phyloP scores from a whole-genome alignment of 495 filamentous ascomycete genomes.

The Neurospora sp. region DNA sequence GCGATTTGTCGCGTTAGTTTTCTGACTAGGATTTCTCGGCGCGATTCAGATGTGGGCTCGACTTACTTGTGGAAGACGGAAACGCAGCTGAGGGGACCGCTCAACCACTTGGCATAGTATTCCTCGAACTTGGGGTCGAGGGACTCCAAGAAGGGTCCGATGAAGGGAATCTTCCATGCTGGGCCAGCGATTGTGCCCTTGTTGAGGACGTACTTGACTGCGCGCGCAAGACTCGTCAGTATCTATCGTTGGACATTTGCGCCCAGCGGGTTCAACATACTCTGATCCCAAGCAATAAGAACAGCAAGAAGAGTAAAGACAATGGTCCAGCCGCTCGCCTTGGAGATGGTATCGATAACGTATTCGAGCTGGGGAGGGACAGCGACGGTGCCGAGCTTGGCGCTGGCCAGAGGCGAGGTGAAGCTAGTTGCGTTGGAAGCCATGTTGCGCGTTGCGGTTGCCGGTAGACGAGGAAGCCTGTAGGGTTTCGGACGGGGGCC shows the following conservation, averaged over 20 bases:
- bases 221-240: conserved; percentile 5
- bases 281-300: conserved; percentile 78
- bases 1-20: neutral
- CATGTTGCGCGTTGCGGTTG: conserved; percentile 35
- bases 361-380: conserved; percentile 35
- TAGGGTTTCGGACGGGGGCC: neutral
- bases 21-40: neutral
- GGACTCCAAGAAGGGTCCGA: conserved; percentile 89
- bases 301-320: conserved; percentile 53
- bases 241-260: neutral
- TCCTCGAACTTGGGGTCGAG: conserved; percentile 84
- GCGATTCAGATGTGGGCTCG: neutral
- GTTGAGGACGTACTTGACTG: conserved; percentile 75
- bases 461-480: neutral
- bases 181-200: conserved; percentile 84
- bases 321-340: conserved; percentile 53
- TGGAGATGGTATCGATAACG: conserved; percentile 34
- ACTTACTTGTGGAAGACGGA: conserved; percentile 98
- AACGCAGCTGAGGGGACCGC: conserved; percentile 86
- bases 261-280: conserved; percentile 37
- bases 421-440: conserved; percentile 59
- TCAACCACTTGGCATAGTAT: conserved; percentile 87
- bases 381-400: conserved; percentile 37
- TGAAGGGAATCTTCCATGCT: conserved; percentile 79
- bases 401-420: conserved; percentile 65